A percentile compares a stretch with the other conserved stretches of the same genome.
These are phyloP conservation scores for Colletotrichum agaves DNA, from an alignment of 2,329 filamentous ascomycete species.

Conservation along the genomic window DNA sequence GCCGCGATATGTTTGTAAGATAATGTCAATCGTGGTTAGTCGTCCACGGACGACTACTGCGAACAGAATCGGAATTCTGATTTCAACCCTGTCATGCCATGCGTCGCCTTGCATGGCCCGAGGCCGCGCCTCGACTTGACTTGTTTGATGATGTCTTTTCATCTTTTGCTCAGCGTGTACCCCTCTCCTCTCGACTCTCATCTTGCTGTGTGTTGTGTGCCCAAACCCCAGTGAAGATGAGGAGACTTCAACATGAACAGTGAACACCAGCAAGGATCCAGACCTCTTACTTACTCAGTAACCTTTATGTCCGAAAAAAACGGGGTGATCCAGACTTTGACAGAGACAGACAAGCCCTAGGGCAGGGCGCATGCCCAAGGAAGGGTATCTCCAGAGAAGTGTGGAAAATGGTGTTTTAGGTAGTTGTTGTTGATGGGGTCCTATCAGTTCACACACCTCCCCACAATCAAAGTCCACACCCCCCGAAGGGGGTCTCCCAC, in stretches of 20 bases:
- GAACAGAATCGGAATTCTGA: constrained; percentile 4
- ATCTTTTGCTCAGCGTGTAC: neutral
- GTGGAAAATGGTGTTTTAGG: constrained; percentile 24
- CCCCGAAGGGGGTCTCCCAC: neutral
- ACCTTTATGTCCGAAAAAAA: no score
- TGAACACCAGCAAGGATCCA: neutral
- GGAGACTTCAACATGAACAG: neutral
- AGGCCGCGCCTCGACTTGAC: constrained; percentile 7
- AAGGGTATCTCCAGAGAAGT: no score
- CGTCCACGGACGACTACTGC: neutral
- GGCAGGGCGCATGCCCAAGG: neutral
- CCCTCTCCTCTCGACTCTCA: no score
- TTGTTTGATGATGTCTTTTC: constrained; percentile 1
- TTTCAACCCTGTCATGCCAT: constrained; percentile 13
- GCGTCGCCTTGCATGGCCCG: constrained; percentile 8
- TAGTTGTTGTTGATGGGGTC: constrained; percentile 12
- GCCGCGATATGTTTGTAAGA: neutral
- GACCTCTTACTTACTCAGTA: no score
- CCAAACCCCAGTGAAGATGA: no score
- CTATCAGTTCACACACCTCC: constrained; percentile 16
- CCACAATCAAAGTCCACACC: constrained; percentile 4
- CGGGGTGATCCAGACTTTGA: no score
- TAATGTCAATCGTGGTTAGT: no score
- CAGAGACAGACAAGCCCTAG: neutral
- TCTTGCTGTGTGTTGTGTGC: neutral